phyloP scores from a whole-genome alignment of 2,329 filamentous ascomycete genomes.

The Fusarium penzigii region DNA sequence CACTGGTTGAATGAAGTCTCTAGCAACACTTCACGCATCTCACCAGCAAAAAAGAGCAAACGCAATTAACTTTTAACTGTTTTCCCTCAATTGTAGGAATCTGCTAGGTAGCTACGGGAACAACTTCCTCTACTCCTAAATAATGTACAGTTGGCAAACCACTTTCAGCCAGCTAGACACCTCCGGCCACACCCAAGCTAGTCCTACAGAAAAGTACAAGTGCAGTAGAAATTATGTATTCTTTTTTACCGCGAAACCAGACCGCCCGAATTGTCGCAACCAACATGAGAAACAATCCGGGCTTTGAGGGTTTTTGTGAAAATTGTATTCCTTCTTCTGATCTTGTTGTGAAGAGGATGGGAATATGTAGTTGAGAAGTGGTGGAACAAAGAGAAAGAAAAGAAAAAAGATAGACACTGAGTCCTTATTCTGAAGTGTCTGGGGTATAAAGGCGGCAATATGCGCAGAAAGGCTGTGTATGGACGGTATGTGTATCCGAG shows the following conservation, averaged over 20 bases:
- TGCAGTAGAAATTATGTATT: conserved; percentile 23
- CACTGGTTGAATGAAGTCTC: no score
- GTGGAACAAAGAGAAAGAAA: conserved; percentile 22
- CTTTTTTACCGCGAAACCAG: conserved; percentile 25
- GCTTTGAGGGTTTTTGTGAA: conserved; percentile 23
- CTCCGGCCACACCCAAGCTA: conserved; percentile 23
- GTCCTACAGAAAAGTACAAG: conserved; percentile 27
- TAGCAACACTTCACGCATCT: neutral
- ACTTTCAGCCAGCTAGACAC: conserved; percentile 18
- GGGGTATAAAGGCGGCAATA: conserved; percentile 31
- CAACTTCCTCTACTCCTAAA: conserved; percentile 11
- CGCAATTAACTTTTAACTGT: conserved; percentile 24
- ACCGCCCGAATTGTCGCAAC: conserved; percentile 16
- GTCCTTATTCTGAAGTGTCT: conserved; percentile 16
- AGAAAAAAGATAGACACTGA: conserved; percentile 18
- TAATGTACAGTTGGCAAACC: conserved; percentile 29
- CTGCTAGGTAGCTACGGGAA: conserved; percentile 25
- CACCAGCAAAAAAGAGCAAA: conserved; percentile 2
- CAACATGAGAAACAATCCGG: conserved; percentile 16
- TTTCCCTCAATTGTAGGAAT: conserved; percentile 31
- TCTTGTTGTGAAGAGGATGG: conserved; percentile 13
- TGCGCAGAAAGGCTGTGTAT: conserved; percentile 19
- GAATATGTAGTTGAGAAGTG: conserved; percentile 28
- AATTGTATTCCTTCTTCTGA: conserved; percentile 17
- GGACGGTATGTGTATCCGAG: conserved; percentile 19